Evolutionary conservation across 148 eudicot species (phyloP), one percentile per base, ranked within the genome.

Genomic region (Polygonum aviculare): DNA sequence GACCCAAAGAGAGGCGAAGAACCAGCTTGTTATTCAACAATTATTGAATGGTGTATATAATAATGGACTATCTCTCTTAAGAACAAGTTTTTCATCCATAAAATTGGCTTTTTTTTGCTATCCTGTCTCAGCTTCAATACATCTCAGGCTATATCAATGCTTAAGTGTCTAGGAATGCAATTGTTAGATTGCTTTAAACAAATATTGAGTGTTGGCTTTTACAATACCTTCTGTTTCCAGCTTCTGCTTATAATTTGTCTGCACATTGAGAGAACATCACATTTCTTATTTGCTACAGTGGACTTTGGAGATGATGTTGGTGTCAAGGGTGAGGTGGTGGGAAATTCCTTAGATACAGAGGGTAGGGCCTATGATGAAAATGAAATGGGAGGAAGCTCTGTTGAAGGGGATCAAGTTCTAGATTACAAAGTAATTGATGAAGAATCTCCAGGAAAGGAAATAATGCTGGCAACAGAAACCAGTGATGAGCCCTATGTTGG

Each of bases 401-500:
- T 75, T 39, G 97, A 92, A 81, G 91, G 84, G 52, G 82, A 83
- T 69, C 88, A 73, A 44, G 82, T 77, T 67, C 83, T 82, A 26
- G 92, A 91, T 79, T 82, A 84, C 77, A 86, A 84, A 78, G 60
- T 80, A 67, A 81, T 80, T 77, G 91, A 80, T 79, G 93, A 85
- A 26, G 91, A 84, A 69, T 78, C 83, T 63, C 85, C 87, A 9
- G 89, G 76, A 14, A 86, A 84, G 74, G 90, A 87, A 48, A 52
- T 81, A 22, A 55, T 77, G 73, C 84, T 82, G 40, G 26, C 77
- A 26, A 89, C 83, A 7, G 87, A 80, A 70, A 76, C 87, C 33
- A 40, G 71, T 40, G 89, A 90, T 35, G 98, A 94, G 85, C 98
- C 98, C 22, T 92, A 85, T 84, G 82, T 92, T 35, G 92, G 92